Evolutionary conservation across 495 filamentous ascomycete genomes (phyloP).

Genomic region (Amphirosellinia nigrospora): DNA sequence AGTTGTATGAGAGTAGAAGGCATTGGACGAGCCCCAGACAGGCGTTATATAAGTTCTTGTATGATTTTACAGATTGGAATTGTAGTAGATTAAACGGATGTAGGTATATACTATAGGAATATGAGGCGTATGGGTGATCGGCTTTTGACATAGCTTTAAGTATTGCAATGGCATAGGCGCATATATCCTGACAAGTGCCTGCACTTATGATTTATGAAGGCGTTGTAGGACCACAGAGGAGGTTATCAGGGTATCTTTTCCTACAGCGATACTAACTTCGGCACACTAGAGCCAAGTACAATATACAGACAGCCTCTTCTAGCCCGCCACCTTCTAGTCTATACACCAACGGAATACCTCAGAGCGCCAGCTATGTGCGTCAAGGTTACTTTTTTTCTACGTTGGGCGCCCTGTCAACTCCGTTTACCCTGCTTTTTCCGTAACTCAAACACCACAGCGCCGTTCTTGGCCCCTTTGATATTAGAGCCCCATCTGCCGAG

Average conservation of each 20-base stretch:
- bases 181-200: neutral
- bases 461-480: conserved; percentile 69
- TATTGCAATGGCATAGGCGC: neutral
- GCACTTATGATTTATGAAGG: neutral
- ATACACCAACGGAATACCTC: neutral
- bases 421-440: conserved; percentile 43
- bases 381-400: neutral
- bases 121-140: neutral
- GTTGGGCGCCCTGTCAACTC: neutral
- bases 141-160: neutral
- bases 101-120: neutral
- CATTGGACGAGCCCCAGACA: neutral
- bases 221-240: neutral
- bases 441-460: conserved; percentile 81
- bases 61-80: too few relatives aligned
- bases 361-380: neutral
- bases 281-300: neutral
- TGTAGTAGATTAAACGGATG: neutral
- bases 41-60: neutral
- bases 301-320: conserved; percentile 22
- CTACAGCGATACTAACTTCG: neutral
- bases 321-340: neutral
- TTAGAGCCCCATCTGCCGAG: conserved; percentile 74
- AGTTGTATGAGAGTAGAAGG: neutral
- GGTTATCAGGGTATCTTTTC: conserved; percentile 14